A percentile compares a stretch with the other conserved stretches of the same genome.
These are phyloP conservation scores for Monosporozyma aquatica DNA, from an alignment of 805 yeast genomes.

Conservation along the genomic window DNA sequence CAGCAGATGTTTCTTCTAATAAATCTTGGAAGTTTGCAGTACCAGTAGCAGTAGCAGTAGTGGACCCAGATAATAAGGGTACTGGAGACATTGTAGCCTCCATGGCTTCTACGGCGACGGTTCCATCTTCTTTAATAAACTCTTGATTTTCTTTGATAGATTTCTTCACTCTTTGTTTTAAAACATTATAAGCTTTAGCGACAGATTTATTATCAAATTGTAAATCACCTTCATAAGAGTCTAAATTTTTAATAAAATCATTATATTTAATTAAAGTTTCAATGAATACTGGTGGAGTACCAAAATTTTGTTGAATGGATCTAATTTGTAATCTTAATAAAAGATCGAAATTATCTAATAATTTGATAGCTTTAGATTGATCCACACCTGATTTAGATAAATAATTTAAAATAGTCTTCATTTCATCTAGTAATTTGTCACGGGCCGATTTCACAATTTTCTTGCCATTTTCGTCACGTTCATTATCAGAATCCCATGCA, in stretches of 20 bases:
- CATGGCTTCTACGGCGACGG: constrained; percentile 16
- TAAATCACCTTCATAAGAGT: constrained; percentile 36
- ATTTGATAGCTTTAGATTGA: constrained; percentile 55
- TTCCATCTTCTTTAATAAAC: constrained; percentile 45
- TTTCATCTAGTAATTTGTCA: constrained; percentile 85
- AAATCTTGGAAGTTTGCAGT: not conserved
- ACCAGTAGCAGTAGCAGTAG: constrained; percentile 26
- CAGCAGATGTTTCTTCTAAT: constrained; percentile 24
- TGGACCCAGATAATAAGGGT: constrained; percentile 23
- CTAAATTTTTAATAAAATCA: constrained; percentile 49
- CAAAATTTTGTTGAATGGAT: constrained; percentile 63
- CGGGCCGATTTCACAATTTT: constrained; percentile 88
- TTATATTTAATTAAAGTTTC: constrained; percentile 64
- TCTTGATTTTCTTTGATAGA: constrained; percentile 63
- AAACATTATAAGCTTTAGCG: constrained; percentile 78
- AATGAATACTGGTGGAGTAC: constrained; percentile 65
- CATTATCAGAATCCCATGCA: not conserved
- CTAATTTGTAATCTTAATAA: constrained; percentile 56
- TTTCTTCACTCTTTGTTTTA: constrained; percentile 82
- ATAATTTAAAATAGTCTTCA: constrained; percentile 24
- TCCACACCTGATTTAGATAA: constrained; percentile 38
- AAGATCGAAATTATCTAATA: constrained; percentile 70
- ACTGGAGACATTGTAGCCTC: constrained; percentile 6
- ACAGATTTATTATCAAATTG: constrained; percentile 70
- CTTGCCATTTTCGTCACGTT: constrained; percentile 54